Percentiles rank a stretch among this genome's conserved stretches.
Evolutionary conservation across 192 early-diverging fungal genomes (phyloP).

Genomic region (Oehlia diaphana): DNA sequence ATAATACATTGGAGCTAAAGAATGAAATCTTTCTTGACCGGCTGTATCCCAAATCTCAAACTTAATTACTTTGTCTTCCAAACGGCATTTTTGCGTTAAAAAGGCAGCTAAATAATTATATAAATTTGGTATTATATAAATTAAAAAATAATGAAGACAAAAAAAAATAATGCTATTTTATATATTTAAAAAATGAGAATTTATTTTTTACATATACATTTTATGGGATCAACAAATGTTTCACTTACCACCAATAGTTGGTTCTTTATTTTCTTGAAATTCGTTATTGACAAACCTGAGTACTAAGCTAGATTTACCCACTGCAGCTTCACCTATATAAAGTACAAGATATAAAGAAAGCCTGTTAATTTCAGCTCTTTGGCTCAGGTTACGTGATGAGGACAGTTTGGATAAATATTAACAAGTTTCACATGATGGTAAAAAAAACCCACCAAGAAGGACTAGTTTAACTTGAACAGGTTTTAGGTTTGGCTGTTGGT

Average conservation of each 20-base stretch:
- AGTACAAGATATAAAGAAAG: neutral
- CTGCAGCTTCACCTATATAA: slow-evolving; percentile 82
- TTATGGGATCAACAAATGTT: slow-evolving; percentile 4
- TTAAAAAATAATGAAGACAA: neutral
- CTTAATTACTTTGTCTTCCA: slow-evolving; percentile 83
- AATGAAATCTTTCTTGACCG: slow-evolving; percentile 98
- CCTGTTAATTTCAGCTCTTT: neutral
- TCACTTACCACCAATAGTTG: slow-evolving; percentile 87
- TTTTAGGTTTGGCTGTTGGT: slow-evolving; percentile 45
- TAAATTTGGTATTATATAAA: neutral
- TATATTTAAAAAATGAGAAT: neutral
- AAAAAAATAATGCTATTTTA: neutral
- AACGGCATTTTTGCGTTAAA: slow-evolving; percentile 89
- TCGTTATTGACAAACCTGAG: slow-evolving; percentile 93
- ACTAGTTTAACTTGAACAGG: slow-evolving; percentile 98
- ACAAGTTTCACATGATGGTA: neutral
- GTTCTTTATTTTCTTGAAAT: slow-evolving; percentile 96
- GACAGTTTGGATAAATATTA: neutral
- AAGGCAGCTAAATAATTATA: slow-evolving; percentile 61
- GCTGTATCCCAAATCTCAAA: slow-evolving; percentile 94
- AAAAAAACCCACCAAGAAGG: slow-evolving; percentile 63
- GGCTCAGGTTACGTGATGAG: neutral
- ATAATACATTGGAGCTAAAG: slow-evolving; percentile 97
- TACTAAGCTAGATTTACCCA: slow-evolving; percentile 97
- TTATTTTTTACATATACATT: neutral